Base-by-base conservation (phyloP, 805 yeast genomes). In the Priceomyces medius region DNA sequence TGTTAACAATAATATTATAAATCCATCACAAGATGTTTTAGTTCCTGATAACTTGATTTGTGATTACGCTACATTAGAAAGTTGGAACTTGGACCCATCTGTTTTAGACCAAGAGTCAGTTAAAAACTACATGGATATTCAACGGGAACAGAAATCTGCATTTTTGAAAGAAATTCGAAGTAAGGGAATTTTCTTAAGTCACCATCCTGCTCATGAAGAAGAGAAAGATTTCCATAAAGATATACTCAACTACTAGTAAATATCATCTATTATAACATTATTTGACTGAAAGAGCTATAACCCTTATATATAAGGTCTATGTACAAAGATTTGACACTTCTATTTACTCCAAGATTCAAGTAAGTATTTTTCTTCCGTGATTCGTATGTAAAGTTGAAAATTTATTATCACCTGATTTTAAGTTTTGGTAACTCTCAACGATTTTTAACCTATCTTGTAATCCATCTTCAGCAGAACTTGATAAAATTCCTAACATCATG, bases 381-480 rank as follows among this genome's bases (percentile, higher is more conserved):
- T n/a, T n/a, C n/a, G n/a, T n/a, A n/a, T n/a, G n/a, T n/a, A n/a
- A n/a, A n/a, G n/a, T n/a, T n/a, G n/a, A n/a, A n/a, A n/a, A n/a
- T n/a, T n/a, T n/a, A n/a, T n/a, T n/a, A n/a, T n/a, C n/a, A n/a
- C n/a, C n/a, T n/a, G n/a, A n/a, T n/a, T n/a, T n/a, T n/a, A n/a
- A n/a, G n/a, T n/a, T 24, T 38, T 49, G 44, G 33, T 53, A 56
- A 21, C 39, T 42, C 16, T 47, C 47, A 27, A 59, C 48, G 12
- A 46, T 43, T 20, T 46, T 64, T 40, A 80, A 61, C 56, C 95
- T 77, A 49, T 69, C 73, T 32, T 74, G 64, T 44, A 81, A 71
- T 31, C 99, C 99, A 37, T 73, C 74, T 59, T 85, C 82, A 20
- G 93, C 98, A 12, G 97, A 90, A 56, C 77, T 83, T 17, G 93